A percentile compares a stretch with the other conserved stretches of the same genome.
Evolutionary conservation across 495 filamentous ascomycete genomes (phyloP).

Genomic region (Podospora fimiseda): DNA sequence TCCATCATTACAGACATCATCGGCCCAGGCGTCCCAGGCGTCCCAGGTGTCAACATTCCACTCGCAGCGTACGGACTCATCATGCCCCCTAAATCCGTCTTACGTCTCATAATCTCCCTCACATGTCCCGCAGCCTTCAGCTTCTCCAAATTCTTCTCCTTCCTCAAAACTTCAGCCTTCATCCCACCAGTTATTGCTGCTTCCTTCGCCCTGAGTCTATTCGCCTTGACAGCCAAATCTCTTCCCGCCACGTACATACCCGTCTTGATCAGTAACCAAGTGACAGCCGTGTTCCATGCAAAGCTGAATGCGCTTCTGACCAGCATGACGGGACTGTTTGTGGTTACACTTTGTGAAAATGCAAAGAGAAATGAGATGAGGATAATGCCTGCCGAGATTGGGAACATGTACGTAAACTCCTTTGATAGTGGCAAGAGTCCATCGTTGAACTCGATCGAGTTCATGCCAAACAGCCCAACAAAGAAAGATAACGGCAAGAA

Average conservation of each 20-base stretch:
- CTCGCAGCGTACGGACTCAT: constrained; percentile 6
- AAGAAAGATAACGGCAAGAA: constrained; percentile 38
- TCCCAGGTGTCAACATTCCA: background rate
- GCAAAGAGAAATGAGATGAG: constrained; percentile 28
- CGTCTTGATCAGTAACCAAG: constrained; percentile 16
- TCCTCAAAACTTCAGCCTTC: constrained; percentile 23
- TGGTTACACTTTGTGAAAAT: constrained; percentile 20
- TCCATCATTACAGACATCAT: background rate
- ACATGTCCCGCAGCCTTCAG: constrained; percentile 17
- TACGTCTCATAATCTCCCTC: constrained; percentile 5
- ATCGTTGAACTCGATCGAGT: constrained; percentile 24
- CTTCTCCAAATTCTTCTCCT: constrained; percentile 18
- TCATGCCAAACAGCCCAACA: constrained; percentile 37
- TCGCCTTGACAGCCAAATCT: constrained; percentile 8
- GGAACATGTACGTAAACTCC: constrained; percentile 30
- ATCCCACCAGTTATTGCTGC: constrained; percentile 14
- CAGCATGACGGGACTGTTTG: constrained; percentile 11
- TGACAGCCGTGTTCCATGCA: constrained; percentile 13
- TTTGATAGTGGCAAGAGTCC: constrained; percentile 14
- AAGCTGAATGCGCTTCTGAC: constrained; percentile 12
- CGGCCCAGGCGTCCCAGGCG: constrained; percentile 9
- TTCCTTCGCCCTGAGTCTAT: constrained; percentile 12
- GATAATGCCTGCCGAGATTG: constrained; percentile 29
- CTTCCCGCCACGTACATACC: constrained; percentile 17
- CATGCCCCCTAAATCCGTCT: background rate